phyloP scores from a whole-genome alignment of 2,329 filamentous ascomycete genomes.

The Apiospora saccharicola region DNA sequence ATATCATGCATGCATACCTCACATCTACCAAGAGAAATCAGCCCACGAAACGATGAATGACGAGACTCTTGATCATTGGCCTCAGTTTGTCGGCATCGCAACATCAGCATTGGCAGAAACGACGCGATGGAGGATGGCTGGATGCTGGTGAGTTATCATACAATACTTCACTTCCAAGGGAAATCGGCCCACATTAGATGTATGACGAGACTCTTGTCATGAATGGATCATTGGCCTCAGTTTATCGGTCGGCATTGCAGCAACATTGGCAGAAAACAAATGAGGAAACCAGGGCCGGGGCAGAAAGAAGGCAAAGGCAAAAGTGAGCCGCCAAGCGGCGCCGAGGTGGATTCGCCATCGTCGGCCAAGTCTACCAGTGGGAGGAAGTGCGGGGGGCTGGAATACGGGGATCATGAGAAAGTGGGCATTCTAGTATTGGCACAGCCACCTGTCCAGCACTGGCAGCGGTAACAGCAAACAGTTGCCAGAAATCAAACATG shows the following conservation, averaged over 20 bases:
- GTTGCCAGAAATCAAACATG: neutral
- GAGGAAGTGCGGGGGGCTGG: conserved; percentile 7
- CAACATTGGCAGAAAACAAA: conserved; percentile 2
- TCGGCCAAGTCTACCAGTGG: neutral
- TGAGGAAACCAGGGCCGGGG: neutral
- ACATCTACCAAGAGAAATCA: too few species aligned
- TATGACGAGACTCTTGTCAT: conserved; percentile 1
- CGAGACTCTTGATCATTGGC: too few species aligned
- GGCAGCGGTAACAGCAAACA: neutral
- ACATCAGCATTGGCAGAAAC: too few species aligned
- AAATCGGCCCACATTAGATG: neutral
- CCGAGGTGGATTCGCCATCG: conserved; percentile 16
- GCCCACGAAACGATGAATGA: too few species aligned
- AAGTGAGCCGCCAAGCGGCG: conserved; percentile 17
- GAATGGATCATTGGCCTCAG: neutral
- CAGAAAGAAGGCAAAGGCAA: neutral
- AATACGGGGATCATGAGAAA: neutral
- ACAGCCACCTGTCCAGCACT: neutral
- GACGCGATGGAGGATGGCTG: too few species aligned
- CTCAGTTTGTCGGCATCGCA: too few species aligned
- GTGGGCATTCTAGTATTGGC: neutral
- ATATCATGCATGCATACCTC: too few species aligned
- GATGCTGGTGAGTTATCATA: neutral
- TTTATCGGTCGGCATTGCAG: neutral
- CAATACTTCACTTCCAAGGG: conserved; percentile 1